These are phyloP conservation scores for Komagataella pastoris DNA, from an alignment of 805 yeast genomes.

Conservation along the genomic window DNA sequence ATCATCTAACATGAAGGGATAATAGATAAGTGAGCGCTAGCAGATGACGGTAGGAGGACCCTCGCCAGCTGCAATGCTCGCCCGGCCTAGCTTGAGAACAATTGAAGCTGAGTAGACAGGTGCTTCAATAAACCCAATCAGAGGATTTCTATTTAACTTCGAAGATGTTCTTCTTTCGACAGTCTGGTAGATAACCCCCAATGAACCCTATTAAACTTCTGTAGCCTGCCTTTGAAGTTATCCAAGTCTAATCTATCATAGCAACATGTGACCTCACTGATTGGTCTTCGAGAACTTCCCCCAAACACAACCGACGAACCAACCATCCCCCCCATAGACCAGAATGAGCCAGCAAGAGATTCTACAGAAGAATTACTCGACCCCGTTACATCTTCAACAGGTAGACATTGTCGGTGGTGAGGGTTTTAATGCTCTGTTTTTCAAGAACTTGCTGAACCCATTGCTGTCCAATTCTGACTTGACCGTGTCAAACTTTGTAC, in stretches of 20 bases:
- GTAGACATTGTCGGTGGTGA: constrained; percentile 19
- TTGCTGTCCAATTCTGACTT: constrained; percentile 20
- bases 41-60: neutral
- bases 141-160: too few relatives aligned
- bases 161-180: neutral
- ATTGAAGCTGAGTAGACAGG: neutral
- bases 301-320: neutral
- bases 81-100: neutral
- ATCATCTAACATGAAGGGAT: neutral
- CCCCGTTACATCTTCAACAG: constrained; percentile 14
- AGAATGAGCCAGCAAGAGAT: neutral
- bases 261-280: neutral
- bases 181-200: too few relatives aligned
- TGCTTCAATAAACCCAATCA: neutral
- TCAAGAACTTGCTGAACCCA: constrained; percentile 31
- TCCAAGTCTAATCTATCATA: neutral
- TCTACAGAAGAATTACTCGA: constrained; percentile 2
- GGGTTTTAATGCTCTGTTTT: constrained; percentile 24
- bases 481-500: constrained; percentile 29
- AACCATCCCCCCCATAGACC: neutral
- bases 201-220: neutral
- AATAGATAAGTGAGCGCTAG: neutral
- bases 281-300: neutral
- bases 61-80: neutral
- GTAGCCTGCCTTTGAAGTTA: too few relatives aligned